Base-by-base conservation (phyloP, 2,329 filamentous ascomycete genomes). In the Cladosporium sp. region DNA sequence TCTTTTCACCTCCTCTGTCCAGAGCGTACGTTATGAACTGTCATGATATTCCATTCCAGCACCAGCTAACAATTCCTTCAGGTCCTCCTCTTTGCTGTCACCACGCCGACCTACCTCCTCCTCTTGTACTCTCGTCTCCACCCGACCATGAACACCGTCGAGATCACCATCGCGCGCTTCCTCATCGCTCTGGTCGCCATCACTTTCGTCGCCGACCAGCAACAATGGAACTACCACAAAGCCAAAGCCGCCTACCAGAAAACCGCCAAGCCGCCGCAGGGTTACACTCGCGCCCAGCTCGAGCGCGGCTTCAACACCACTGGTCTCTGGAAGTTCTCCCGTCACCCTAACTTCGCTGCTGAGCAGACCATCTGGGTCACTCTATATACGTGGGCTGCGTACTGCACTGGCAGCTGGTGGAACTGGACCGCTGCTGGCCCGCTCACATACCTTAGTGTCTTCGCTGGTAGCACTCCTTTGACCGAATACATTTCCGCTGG, bases 321-420 rank as follows among this genome's bases (percentile, higher is more conserved):
- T 4, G 95, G 95, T 0, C 83, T 99, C 8, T 99, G 92, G 90
- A 90, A 88, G 0, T 93, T 89, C 82, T 94, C 90, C 72, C 87
- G 95, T 55, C 96, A 99, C 78, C 95, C 95, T 58, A 99, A 99
- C 78, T 99, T 98, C 75, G 88, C 91, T 5, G 92, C 92, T 5
- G 95, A 99, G 80, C 95, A 98, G 80, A 83, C 88, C 34, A 88
- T 98, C 73, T 99, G 95, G 95, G 84, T 96, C 64, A 81, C 88
- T 10, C 79, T 98, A 62, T 98, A 98, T 78, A 87, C 92, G 74
- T 99, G 94, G 95, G 88, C 86, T 71, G 94, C 91, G 78, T 90
- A 87, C 75, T 86, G 88, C 64, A 91, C 89, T 36, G 85, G 88
- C 65, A 87, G 84, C 1, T 82, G 89, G 51, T 89, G 89, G 76